Evolutionary conservation across 169 alveolate species (phyloP).

Genomic region (Perkinsus olseni): DNA sequence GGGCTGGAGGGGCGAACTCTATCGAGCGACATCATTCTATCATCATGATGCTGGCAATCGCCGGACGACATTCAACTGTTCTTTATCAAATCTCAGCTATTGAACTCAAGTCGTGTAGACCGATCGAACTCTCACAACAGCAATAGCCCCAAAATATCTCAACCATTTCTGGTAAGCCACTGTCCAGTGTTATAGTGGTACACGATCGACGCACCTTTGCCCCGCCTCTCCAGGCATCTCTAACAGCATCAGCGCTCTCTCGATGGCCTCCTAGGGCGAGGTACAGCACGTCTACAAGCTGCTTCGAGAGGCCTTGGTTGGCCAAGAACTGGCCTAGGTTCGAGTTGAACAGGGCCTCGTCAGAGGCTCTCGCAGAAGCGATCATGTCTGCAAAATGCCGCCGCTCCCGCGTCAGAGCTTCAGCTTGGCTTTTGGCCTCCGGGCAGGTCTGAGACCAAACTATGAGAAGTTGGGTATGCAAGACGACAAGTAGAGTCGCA

Average conservation of each 20-base stretch:
- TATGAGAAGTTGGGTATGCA: not conserved
- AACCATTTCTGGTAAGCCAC: too few relatives aligned
- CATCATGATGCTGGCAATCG: too few relatives aligned
- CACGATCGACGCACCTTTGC: too few relatives aligned
- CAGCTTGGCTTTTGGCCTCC: not conserved
- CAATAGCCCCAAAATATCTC: too few relatives aligned
- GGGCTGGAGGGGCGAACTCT: too few relatives aligned
- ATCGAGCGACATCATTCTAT: too few relatives aligned
- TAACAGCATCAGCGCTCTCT: not conserved
- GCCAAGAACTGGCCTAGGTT: not conserved
- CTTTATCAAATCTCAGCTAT: too few relatives aligned
- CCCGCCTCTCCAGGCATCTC: not conserved
- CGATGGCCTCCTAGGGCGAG: not conserved
- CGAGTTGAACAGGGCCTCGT: not conserved
- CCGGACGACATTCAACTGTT: too few relatives aligned
- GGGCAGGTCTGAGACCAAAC: not conserved
- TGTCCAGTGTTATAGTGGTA: too few relatives aligned
- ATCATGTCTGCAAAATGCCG: not conserved
- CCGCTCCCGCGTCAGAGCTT: not conserved
- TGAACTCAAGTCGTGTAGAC: too few relatives aligned
- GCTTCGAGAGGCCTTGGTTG: not conserved
- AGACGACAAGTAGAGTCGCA: not conserved
- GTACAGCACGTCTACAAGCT: not conserved
- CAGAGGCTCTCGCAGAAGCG: not conserved
- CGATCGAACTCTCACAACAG: too few relatives aligned